phyloP scores from a whole-genome alignment of 1,284 basidiomycete species.

The Trametes pubescens region DNA sequence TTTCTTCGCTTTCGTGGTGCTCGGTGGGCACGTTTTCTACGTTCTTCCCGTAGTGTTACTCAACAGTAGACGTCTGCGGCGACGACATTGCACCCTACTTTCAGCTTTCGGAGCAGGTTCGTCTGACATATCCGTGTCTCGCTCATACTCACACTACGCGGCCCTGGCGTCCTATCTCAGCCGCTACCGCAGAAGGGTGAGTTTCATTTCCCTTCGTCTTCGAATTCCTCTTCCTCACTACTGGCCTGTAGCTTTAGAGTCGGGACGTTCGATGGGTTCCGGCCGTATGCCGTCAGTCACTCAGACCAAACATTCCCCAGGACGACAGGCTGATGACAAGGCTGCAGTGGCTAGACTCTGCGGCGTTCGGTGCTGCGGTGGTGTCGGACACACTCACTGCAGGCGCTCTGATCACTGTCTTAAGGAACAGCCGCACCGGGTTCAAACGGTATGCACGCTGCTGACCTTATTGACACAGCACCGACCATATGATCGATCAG shows the following conservation, averaged over 20 bases:
- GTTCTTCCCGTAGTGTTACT: neutral
- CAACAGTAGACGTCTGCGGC: neutral
- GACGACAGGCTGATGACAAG: neutral
- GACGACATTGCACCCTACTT: neutral
- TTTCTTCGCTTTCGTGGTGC: neutral
- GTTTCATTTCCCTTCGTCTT: neutral
- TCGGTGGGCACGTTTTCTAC: neutral
- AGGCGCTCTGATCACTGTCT: neutral
- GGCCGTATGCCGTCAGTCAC: neutral
- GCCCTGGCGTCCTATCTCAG: neutral
- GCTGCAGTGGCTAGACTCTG: neutral
- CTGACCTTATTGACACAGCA: neutral
- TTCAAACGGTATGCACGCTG: neutral
- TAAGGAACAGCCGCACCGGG: constrained; percentile 1
- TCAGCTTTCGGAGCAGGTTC: neutral
- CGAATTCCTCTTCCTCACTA: neutral
- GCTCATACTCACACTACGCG: neutral
- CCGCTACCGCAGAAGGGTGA: neutral
- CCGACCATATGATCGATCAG: neutral
- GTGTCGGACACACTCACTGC: neutral
- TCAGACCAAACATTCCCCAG: no score
- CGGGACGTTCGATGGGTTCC: neutral
- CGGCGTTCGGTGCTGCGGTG: neutral
- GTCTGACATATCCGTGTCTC: neutral
- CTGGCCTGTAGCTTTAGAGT: neutral